Base-by-base conservation (phyloP, 2,329 filamentous ascomycete species). In the Diaporthe destruens region DNA sequence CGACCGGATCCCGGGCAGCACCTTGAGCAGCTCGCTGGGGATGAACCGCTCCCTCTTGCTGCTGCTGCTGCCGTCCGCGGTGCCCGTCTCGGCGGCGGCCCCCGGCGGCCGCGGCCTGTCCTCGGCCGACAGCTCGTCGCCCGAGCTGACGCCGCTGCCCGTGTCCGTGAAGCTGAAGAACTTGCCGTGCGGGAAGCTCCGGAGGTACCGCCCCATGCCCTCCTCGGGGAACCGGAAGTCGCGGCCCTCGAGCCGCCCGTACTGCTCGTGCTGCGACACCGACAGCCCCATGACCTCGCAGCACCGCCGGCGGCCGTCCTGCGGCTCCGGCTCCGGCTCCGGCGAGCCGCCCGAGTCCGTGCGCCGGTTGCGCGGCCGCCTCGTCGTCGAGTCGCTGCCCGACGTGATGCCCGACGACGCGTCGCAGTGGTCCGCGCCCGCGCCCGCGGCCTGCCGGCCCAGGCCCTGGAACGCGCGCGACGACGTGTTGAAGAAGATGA, bases 1-100 rank as follows among this genome's bases (percentile, higher is more conserved):
- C 36, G 84, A 86, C 2, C 85, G 79, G 0, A 85, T 85, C 0
- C 80, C 81, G 0, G 85, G 83, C 9, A 88, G 83, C 0, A 82
- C 77, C 3, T 77, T 75, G 0, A 78, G 74, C 1, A 87, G 78
- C 4, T 79, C 72, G 9, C 75, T 76, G 12, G 76, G 79, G 55
- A 83, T 82, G 47, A 72, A 69, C 3, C 55, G 55, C n/a, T 69
- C 42, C 39, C 55, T 72, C 36, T 51, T 54, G 23, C n/a, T n/a
- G n/a, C n/a, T n/a, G n/a, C n/a, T n/a, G n/a, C n/a, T n/a, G n/a
- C n/a, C n/a, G n/a, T n/a, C n/a, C n/a, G n/a, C n/a, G n/a, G n/a
- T n/a, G n/a, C n/a, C n/a, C n/a, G n/a, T n/a, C n/a, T n/a, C n/a
- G n/a, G n/a, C n/a, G n/a, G n/a, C n/a, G n/a, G n/a, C n/a, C n/a